phyloP scores from a whole-genome alignment of 805 yeast species.

The Huiozyma sinensis region DNA sequence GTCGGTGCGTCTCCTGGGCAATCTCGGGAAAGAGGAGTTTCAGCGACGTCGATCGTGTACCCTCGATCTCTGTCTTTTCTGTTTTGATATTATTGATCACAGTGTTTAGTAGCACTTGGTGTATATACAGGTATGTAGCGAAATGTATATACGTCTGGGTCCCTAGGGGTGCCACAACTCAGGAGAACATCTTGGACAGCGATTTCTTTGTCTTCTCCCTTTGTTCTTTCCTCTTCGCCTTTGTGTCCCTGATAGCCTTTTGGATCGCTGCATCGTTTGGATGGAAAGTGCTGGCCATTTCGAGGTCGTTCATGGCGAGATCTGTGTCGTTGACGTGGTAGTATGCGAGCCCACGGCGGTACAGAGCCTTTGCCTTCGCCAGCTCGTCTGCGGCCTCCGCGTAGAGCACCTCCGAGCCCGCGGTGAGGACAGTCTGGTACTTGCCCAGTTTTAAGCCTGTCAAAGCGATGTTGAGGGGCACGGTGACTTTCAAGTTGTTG shows the following conservation, averaged over 20 bases:
- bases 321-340: constrained; percentile 55
- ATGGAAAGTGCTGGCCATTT: constrained; percentile 49
- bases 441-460: constrained; percentile 56
- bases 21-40: too few relatives aligned
- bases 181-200: constrained; percentile 52
- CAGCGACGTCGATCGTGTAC: too few relatives aligned
- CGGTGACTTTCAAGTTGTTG: constrained; percentile 48
- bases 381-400: constrained; percentile 48
- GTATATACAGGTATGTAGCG: neutral
- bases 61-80: too few relatives aligned
- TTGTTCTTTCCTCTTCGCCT: constrained; percentile 39
- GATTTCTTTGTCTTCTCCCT: constrained; percentile 64
- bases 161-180: neutral
- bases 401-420: constrained; percentile 58
- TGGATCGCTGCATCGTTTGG: constrained; percentile 66
- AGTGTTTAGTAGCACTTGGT: too few relatives aligned
- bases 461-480: constrained; percentile 63
- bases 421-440: constrained; percentile 42
- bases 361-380: constrained; percentile 74
- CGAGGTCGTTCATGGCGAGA: constrained; percentile 54
- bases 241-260: constrained; percentile 53
- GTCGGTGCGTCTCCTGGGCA: too few relatives aligned
- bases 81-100: too few relatives aligned
- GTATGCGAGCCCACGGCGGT: constrained; percentile 75
- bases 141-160: too few relatives aligned